Evolutionary conservation across 1,139 yeast genomes (phyloP), one percentile per base, ranked within the genome.

Genomic region (Yamadazyma oceani): DNA sequence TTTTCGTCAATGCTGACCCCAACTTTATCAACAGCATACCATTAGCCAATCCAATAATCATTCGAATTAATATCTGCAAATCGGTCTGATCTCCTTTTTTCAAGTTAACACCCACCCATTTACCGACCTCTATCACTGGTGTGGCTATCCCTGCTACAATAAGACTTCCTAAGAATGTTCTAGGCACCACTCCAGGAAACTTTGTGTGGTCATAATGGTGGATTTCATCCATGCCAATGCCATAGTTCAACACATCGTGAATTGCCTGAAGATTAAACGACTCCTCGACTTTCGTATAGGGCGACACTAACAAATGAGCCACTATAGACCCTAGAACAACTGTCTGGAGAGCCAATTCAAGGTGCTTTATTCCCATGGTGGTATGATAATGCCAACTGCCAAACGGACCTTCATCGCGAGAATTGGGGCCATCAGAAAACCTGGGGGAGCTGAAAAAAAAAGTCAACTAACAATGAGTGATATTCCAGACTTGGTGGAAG

Each of bases 221-320:
- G 5, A 72, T 51, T 1, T 69, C 41, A 21, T 58, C 59, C 2
- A 68, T 66, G 31, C 45, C 53, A 0, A 73, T 46, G 0, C 96
- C 96, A 53, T 78, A 73, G 45, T 75, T 73, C 38, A 87, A 50
- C 34, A 90, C 71, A 54, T 92, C 97, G 55, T 89, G 92, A 30
- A 87, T 69, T 0, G 97, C 97, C 53, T 92, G 97, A 32, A 87
- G 69, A 51, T 84, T 87, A 69, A 92, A 92, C 25, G 96, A 86
- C 57, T 92, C 98, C 56, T 92, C 97, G 1, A 92, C 97, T 59
- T 92, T 90, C 4, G 97, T 84, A 58, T 69, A 88, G 0, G 97
- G 97, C 0, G 96, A 73, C 2, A 76, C 49, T 16, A 66, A 48
- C 45, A 83, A 54, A 55, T 83, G 76, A 39, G 58, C 57, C 2